phyloP scores from a whole-genome alignment of 179 eudicot genomes.

The Pouteria campechiana region DNA sequence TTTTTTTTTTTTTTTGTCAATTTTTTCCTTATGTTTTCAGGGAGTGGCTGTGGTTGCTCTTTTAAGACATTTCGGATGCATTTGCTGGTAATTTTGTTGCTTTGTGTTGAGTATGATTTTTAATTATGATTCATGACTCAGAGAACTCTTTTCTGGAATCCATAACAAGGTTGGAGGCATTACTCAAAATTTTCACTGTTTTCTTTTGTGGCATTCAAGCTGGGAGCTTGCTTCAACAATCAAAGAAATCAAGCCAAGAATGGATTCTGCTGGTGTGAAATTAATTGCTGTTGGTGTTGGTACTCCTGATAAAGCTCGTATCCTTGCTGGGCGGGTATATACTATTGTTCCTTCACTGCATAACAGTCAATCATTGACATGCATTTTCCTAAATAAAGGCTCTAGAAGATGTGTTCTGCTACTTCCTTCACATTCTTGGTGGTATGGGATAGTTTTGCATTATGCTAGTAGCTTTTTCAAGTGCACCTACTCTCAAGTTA shows the following conservation, averaged over 20 bases:
- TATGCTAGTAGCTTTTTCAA: no score
- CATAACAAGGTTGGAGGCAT: no score
- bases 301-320: slow-evolving; percentile 60
- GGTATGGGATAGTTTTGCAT: no score
- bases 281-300: slow-evolving; percentile 95
- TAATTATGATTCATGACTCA: no score
- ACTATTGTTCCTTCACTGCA: not conserved
- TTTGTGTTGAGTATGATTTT: no score
- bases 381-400: no score
- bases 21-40: slow-evolving; percentile 18
- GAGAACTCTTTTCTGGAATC: no score
- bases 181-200: no score
- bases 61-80: slow-evolving; percentile 87
- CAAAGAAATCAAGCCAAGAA: slow-evolving; percentile 44
- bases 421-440: no score
- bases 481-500: no score
- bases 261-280: slow-evolving; percentile 78
- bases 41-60: slow-evolving; percentile 83
- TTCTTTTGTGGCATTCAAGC: slow-evolving; percentile 26
- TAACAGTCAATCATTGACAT: not conserved
- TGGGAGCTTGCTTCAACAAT: slow-evolving; percentile 84
- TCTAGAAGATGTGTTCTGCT: no score
- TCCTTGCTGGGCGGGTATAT: slow-evolving; percentile 67
- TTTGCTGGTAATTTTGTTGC: slow-evolving; percentile 83
- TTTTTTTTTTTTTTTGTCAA: no score